Base-by-base conservation (phyloP, 164 flowering plant genomes). In the Buxus sempervirens region DNA sequence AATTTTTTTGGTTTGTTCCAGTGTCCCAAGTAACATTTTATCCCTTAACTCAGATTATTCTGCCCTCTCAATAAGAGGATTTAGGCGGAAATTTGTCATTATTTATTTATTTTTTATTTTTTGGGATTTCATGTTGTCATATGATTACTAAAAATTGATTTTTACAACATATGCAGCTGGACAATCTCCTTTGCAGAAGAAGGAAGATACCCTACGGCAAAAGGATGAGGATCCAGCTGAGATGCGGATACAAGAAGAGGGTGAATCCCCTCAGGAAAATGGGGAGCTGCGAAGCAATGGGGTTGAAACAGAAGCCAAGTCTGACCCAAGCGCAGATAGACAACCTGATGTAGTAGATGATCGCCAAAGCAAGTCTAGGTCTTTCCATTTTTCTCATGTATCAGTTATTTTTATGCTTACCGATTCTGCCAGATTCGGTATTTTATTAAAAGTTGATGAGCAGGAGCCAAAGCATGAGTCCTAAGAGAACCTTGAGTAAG, bases 391-490 rank as follows among this genome's bases (percentile, higher is more conserved):
- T 75, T 73, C 72, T 4, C 51, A 45, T 57, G 20, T 73, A 80
- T 77, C 76, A 71, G 76, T 80, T 77, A 72, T 78, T 64, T 76
- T 80, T 80, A 74, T 80, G 76, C 77, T 83, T 78, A 69, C 66
- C 48, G 70, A 75, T 82, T 79, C 77, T 82, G 75, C 77, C 64
- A 76, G 76, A 76, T 76, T 75, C 57, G 74, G 77, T 78, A 70
- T 75, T 73, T 79, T 88, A 81, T 72, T 80, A 36, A 65, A 78
- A 74, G 73, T 79, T 82, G 81, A 77, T 82, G 78, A 78, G 81
- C 92, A 88, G 92, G 92, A 94, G 97, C 81, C 80, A 80, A 62
- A 94, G 96, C 81, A 54, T 72, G 68, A 90, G 89, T 81, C 97
- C 96, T 63, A 86, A 78, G 72, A 85, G 83, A 82, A 60, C 82